Percentiles rank a stretch among this genome's conserved stretches.
Evolutionary conservation across 2,329 filamentous ascomycete species (phyloP).

Genomic region (Aspergillus sp.): DNA sequence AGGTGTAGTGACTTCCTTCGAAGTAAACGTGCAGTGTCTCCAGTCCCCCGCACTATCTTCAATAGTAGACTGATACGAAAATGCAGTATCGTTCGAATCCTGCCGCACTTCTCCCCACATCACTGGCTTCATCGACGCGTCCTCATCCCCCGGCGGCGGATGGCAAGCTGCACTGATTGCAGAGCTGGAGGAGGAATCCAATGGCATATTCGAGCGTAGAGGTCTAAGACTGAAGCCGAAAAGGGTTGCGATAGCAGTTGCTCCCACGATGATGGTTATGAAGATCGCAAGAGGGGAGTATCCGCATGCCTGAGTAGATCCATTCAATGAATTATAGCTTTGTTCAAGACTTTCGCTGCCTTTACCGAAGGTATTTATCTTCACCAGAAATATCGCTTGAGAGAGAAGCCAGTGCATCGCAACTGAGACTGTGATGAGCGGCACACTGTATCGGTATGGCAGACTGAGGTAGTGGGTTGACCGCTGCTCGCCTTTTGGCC

Average conservation of each 20-base stretch:
- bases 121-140: too few relatives aligned
- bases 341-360: neutral
- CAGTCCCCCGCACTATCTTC: too few relatives aligned
- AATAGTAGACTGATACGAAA: too few relatives aligned
- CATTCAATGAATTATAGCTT: too few relatives aligned
- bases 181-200: too few relatives aligned
- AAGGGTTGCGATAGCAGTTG: neutral
- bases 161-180: too few relatives aligned
- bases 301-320: too few relatives aligned
- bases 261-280: neutral
- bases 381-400: constrained; percentile 44
- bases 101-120: too few relatives aligned
- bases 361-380: neutral
- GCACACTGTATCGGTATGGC: constrained; percentile 32
- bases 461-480: constrained; percentile 48
- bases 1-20: too few relatives aligned
- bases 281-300: neutral
- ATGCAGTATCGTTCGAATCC: too few relatives aligned
- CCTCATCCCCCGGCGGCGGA: too few relatives aligned
- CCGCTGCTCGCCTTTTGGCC: constrained; percentile 42
- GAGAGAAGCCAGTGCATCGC: constrained; percentile 51
- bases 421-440: constrained; percentile 32
- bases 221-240: neutral
- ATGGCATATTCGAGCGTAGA: neutral
- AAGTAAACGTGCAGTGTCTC: too few relatives aligned